A percentile compares a stretch with the other conserved stretches of the same genome.
phyloP scores from a whole-genome alignment of 1,284 basidiomycete species.

The Rhodotorula glutinis region DNA sequence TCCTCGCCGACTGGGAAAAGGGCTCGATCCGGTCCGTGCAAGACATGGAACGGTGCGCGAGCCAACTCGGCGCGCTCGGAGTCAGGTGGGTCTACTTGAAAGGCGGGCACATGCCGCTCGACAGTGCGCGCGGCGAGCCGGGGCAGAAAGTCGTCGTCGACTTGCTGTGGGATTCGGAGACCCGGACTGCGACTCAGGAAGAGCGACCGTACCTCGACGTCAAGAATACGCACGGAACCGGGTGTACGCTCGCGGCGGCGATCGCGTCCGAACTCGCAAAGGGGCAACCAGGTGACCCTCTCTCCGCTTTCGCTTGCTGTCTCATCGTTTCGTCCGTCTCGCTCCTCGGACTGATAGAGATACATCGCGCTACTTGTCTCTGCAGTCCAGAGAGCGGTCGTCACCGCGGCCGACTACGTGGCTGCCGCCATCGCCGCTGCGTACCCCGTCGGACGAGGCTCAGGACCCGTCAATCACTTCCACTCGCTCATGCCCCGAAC shows the following conservation, averaged over 20 bases:
- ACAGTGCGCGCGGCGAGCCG: not conserved
- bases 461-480: conserved; percentile 84
- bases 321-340: too few relatives aligned
- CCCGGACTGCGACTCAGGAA: conserved; percentile 56
- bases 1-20: conserved; percentile 55
- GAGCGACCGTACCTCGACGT: conserved; percentile 66
- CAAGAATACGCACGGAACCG: conserved; percentile 83
- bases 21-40: conserved; percentile 55
- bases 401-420: conserved; percentile 66
- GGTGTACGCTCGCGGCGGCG: conserved; percentile 84
- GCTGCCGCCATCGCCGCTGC: conserved; percentile 73
- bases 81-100: conserved; percentile 71
- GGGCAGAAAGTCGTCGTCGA: conserved; percentile 64
- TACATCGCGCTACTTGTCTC: too few relatives aligned
- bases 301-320: not conserved
- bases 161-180: conserved; percentile 57
- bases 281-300: conserved; percentile 54
- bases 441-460: conserved; percentile 66
- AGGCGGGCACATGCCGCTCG: conserved; percentile 71
- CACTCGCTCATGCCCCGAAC: conserved; percentile 59
- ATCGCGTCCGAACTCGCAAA: conserved; percentile 66
- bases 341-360: too few relatives aligned
- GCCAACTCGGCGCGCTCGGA: conserved; percentile 56
- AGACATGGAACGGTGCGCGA: conserved; percentile 65
- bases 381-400: conserved; percentile 60